Percentiles rank a stretch among this genome's conserved stretches.
Conservation (phyloP, 1,284 basidiomycete genomes). For the Fistulinella cinereoalba region DNA sequence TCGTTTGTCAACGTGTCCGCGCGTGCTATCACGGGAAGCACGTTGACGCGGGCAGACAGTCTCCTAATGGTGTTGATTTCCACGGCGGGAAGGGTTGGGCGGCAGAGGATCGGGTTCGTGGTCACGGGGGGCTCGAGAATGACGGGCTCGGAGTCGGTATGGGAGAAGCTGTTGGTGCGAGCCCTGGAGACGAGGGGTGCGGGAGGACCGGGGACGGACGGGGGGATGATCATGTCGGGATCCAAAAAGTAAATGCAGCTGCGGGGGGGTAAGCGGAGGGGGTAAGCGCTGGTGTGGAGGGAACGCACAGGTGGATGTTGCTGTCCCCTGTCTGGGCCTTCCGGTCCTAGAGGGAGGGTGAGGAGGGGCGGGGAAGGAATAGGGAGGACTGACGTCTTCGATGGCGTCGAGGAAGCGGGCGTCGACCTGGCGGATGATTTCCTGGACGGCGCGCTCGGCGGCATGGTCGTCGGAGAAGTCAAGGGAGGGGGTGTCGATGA, state of each 20-base stretch:
- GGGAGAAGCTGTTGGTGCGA: slow-evolving; percentile 65
- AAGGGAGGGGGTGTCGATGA: slow-evolving; percentile 76
- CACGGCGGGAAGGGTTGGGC: slow-evolving; percentile 63
- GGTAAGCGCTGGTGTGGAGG: slow-evolving; percentile 22
- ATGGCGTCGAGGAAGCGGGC: slow-evolving; percentile 61
- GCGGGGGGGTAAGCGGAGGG: slow-evolving; percentile 22
- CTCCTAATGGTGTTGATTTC: slow-evolving; percentile 91
- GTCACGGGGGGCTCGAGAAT: slow-evolving; percentile 76
- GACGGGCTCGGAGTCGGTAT: slow-evolving; percentile 65
- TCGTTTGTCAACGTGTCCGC: slow-evolving; percentile 92
- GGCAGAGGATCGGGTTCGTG: slow-evolving; percentile 62
- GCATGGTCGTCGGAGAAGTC: slow-evolving; percentile 61
- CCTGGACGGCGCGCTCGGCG: slow-evolving; percentile 55
- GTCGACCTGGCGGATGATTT: slow-evolving; percentile 67
- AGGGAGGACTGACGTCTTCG: slow-evolving; percentile 59
- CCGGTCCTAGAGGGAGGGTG: slow-evolving; percentile 50
- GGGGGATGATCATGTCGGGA: slow-evolving; percentile 70
- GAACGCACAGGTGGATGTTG: slow-evolving; percentile 74
- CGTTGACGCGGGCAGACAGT: slow-evolving; percentile 89
- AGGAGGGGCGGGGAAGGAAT: slow-evolving; percentile 7
- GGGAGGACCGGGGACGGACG: slow-evolving; percentile 57
- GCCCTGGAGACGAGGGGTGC: slow-evolving; percentile 61
- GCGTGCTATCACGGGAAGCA: slow-evolving; percentile 92
- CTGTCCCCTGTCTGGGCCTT: slow-evolving; percentile 65
- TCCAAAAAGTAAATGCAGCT: slow-evolving; percentile 81